phyloP scores from a whole-genome alignment of 2,329 filamentous ascomycete genomes.

The Cordyceps militaris region DNA sequence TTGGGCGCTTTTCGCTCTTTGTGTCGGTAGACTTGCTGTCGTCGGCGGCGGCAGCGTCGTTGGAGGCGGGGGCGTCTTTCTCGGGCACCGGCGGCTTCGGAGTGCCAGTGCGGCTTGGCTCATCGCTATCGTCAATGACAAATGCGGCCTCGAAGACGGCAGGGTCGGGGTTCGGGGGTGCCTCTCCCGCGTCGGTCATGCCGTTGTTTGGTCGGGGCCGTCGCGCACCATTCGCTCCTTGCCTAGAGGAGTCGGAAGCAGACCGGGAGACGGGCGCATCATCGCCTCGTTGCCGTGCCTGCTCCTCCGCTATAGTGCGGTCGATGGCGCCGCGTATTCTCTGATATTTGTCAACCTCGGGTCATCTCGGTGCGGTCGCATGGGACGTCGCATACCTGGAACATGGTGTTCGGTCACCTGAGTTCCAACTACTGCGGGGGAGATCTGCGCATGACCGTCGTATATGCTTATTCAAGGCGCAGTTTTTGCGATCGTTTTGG shows the following conservation, averaged over 20 bases:
- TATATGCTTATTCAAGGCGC: too few relatives aligned
- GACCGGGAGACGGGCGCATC: slow-evolving; percentile 35
- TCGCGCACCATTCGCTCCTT: slow-evolving; percentile 26
- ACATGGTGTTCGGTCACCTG: slow-evolving; percentile 9
- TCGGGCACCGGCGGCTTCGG: slow-evolving; percentile 39
- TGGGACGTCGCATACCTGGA: not conserved
- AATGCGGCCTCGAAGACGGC: slow-evolving; percentile 83
- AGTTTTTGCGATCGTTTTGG: not conserved
- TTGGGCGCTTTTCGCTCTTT: slow-evolving; percentile 13
- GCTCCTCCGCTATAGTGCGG: slow-evolving; percentile 82
- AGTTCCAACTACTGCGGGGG: not conserved
- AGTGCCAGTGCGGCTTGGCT: slow-evolving; percentile 54
- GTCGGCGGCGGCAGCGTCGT: slow-evolving; percentile 16
- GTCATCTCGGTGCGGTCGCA: not conserved
- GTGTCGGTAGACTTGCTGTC: slow-evolving; percentile 13
- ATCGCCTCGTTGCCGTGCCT: slow-evolving; percentile 64
- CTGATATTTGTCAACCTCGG: slow-evolving; percentile 34
- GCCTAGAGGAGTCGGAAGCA: slow-evolving; percentile 31
- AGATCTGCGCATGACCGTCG: slow-evolving; percentile 3
- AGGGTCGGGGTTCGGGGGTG: slow-evolving; percentile 61
- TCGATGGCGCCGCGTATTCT: slow-evolving; percentile 80
- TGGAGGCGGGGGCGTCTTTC: slow-evolving; percentile 23
- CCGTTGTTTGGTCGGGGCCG: slow-evolving; percentile 35
- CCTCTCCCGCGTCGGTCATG: slow-evolving; percentile 30
- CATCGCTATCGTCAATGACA: slow-evolving; percentile 76